A percentile compares a stretch with the other conserved stretches of the same genome.
Conservation (phyloP, 352 stramenopile species). For the Phytophthora chlamydospora region DNA sequence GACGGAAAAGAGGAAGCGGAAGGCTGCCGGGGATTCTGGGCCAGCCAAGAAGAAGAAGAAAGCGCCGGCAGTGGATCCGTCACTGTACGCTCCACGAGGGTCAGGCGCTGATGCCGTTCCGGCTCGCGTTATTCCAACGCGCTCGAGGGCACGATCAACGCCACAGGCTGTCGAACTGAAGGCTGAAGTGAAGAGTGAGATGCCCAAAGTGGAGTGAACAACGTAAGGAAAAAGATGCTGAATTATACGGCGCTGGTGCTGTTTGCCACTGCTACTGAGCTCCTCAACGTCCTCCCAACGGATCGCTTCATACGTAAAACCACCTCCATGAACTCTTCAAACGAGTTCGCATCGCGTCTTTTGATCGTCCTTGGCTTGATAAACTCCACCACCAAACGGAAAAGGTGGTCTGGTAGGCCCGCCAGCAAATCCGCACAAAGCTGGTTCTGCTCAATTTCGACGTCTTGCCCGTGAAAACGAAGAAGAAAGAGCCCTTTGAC, state of each 20-base stretch:
- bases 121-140: slow-evolving; percentile 17
- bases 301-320: too few species aligned
- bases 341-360: too few species aligned
- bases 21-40: not conserved
- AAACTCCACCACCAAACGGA: slow-evolving; percentile 5
- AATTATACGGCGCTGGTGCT: too few species aligned
- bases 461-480: not conserved
- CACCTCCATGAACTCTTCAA: not conserved
- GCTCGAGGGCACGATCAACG: slow-evolving; percentile 18
- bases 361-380: not conserved
- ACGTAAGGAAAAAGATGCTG: too few species aligned
- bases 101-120: slow-evolving; percentile 8
- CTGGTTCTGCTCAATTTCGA: not conserved
- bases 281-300: too few species aligned
- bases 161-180: not conserved
- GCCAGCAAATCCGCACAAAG: not conserved
- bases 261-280: too few species aligned
- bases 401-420: slow-evolving; percentile 3
- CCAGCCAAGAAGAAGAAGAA: slow-evolving; percentile 27
- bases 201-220: slow-evolving; percentile 13
- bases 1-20: slow-evolving; percentile 15
- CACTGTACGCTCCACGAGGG: slow-evolving; percentile 18
- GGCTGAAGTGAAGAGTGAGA: slow-evolving; percentile 15
- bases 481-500: slow-evolving; percentile 13
- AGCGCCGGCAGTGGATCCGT: slow-evolving; percentile 18